Base-by-base conservation (phyloP, 805 yeast genomes). In the Cyberlindnera euphorbiae region DNA sequence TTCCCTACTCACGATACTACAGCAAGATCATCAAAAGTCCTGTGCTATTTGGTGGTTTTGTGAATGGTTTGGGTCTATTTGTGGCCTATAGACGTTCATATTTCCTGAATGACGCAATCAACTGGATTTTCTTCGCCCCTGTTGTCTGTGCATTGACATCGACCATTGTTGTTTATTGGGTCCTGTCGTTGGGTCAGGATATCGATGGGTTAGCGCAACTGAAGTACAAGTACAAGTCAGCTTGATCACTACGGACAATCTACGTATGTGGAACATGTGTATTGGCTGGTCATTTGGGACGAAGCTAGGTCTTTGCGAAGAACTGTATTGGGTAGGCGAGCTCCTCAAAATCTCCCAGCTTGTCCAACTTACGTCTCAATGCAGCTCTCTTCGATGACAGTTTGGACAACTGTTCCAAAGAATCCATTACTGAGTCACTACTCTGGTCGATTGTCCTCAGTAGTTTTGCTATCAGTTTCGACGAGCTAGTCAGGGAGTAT, bases 391-490 rank as follows among this genome's bases (percentile, higher is more conserved):
- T 7, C 16, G 6, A 13, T 12, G 5, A 6, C n/a, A 18, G 28
- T 17, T 8, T 38, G 32, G 25, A 31, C 14, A 14, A 2, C 10
- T 3, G 19, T 15, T 8, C 22, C 8, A 39, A 21, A 22, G 28
- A 30, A 7, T 12, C 17, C 9, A 25, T 15, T 2, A 39, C 33
- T 12, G 39, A 35, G 3, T 19, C 34, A 9, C 31, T 35, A 26
- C 29, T 24, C 4, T 17, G 12, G 17, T 35, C 42, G 8, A 45
- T 24, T 2, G 38, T 42, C 8, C 42, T 17, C 25, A 45, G 15
- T 17, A 45, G 17, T 25, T 46, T 34, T 14, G 58, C 53, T 23
- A 58, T 38, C 31, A 59, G 31, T 7, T 38, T 36, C 1, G 59
- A 42, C 4, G 52, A 42, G 21, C 40, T 41, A 4, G 49, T 49